These are phyloP conservation scores for Alternaria atra DNA, from an alignment of 2,329 filamentous ascomycete species.

Conservation along the genomic window DNA sequence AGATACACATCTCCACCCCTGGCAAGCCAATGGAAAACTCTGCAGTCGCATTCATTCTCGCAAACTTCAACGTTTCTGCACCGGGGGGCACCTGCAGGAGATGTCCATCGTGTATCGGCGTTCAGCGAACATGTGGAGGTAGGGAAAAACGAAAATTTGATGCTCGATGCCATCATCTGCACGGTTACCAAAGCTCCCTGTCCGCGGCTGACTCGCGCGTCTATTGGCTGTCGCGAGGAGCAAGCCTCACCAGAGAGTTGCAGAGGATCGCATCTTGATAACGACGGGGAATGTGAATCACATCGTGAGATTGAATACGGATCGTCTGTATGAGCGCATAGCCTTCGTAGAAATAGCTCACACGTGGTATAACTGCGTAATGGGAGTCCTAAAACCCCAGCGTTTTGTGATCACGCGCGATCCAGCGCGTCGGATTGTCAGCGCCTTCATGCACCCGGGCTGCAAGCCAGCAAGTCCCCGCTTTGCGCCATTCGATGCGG, in stretches of 20 bases:
- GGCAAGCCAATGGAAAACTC: conserved; percentile 17
- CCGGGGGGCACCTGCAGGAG: conserved; percentile 13
- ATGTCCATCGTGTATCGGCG: conserved; percentile 23
- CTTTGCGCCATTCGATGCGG: conserved; percentile 19
- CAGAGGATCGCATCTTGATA: conserved; percentile 7
- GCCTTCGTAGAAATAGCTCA: neutral
- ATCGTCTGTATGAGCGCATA: neutral
- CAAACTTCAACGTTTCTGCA: conserved; percentile 4
- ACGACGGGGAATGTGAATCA: neutral
- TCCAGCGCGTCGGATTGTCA: conserved; percentile 24
- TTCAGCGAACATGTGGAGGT: conserved; percentile 32
- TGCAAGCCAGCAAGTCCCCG: conserved; percentile 25
- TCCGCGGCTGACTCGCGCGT: conserved; percentile 34
- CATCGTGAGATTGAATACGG: neutral
- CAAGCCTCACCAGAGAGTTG: conserved; percentile 3
- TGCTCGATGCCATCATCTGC: conserved; percentile 18
- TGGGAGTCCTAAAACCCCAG: conserved; percentile 17
- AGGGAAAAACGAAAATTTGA: conserved; percentile 25
- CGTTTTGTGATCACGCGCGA: conserved; percentile 31
- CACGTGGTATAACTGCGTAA: conserved; percentile 22
- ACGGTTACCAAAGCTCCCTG: conserved; percentile 24
- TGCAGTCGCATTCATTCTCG: conserved; percentile 12
- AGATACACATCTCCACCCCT: neutral
- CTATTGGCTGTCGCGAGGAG: conserved; percentile 27
- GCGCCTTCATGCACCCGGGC: conserved; percentile 17